Conservation (phyloP, 2,329 filamentous ascomycete species). For the Aspergillus sp. region DNA sequence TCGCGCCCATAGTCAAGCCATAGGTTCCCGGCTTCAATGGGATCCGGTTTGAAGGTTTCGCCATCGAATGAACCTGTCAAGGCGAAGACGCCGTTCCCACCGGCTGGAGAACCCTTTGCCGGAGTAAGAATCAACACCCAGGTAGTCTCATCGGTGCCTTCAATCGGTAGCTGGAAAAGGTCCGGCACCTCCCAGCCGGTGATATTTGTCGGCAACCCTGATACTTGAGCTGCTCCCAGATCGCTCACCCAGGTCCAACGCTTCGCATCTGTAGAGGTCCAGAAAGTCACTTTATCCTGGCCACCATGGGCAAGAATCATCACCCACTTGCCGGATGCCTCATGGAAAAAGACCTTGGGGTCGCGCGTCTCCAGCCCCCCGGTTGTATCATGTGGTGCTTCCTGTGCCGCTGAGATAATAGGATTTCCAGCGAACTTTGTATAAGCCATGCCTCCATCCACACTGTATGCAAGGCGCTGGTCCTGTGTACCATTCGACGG, state of each 20-base stretch:
- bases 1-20: constrained; percentile 13
- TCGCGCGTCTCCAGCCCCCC: constrained; percentile 5
- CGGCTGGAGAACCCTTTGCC: constrained; percentile 8
- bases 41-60: background rate
- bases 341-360: constrained; percentile 12
- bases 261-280: constrained; percentile 4
- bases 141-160: constrained; percentile 2
- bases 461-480: constrained; percentile 64
- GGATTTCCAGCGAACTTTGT: constrained; percentile 29
- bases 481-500: constrained; percentile 3
- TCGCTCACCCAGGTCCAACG: constrained; percentile 1
- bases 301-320: constrained; percentile 11
- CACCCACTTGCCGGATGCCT: background rate
- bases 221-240: background rate
- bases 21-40: background rate
- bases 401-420: constrained; percentile 2
- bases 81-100: constrained; percentile 6
- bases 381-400: constrained; percentile 5
- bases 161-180: constrained; percentile 6
- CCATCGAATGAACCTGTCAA: constrained; percentile 8
- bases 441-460: constrained; percentile 63
- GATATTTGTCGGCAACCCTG: background rate
- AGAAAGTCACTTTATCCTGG: constrained; percentile 10
- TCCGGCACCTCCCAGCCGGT: constrained; percentile 5
- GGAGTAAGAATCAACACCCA: constrained; percentile 8